These are phyloP conservation scores for Climacium dendroides DNA, from an alignment of 225 moss, liverwort and hornwort genomes.

Conservation along the genomic window DNA sequence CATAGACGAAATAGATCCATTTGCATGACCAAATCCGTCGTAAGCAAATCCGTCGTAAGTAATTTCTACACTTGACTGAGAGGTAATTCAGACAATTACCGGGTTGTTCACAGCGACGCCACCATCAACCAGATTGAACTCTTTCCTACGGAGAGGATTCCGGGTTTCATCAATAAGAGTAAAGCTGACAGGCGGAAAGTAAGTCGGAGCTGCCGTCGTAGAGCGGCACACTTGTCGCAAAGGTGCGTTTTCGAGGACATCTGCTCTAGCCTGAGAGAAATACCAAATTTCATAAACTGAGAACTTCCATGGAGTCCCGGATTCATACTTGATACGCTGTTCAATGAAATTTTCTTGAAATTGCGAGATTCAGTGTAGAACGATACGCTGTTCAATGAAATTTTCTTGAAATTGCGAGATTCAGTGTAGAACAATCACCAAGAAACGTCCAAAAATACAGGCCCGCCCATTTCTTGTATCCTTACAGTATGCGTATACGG, in stretches of 20 bases:
- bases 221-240: conserved; percentile 37
- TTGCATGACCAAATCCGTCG: neutral
- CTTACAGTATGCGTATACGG: neutral
- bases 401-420: neutral
- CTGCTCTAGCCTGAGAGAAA: conserved; percentile 24
- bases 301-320: neutral
- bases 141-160: neutral
- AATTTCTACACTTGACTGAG: neutral
- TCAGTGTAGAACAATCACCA: neutral
- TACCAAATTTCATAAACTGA: neutral
- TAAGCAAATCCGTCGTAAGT: neutral
- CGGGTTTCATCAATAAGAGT: conserved; percentile 23
- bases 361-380: neutral
- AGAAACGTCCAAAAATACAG: neutral
- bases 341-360: neutral
- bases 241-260: conserved; percentile 35
- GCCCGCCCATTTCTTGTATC: neutral
- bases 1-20: neutral
- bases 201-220: conserved; percentile 64
- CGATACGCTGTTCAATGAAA: too few relatives aligned
- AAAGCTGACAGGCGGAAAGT: conserved; percentile 44
- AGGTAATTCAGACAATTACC: conserved; percentile 6
- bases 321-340: neutral
- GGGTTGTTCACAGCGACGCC: conserved; percentile 62
- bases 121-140: conserved; percentile 56